Evolutionary conservation across 768 basidiomycete genomes (phyloP).

Genomic region (Russula dissimulans): DNA sequence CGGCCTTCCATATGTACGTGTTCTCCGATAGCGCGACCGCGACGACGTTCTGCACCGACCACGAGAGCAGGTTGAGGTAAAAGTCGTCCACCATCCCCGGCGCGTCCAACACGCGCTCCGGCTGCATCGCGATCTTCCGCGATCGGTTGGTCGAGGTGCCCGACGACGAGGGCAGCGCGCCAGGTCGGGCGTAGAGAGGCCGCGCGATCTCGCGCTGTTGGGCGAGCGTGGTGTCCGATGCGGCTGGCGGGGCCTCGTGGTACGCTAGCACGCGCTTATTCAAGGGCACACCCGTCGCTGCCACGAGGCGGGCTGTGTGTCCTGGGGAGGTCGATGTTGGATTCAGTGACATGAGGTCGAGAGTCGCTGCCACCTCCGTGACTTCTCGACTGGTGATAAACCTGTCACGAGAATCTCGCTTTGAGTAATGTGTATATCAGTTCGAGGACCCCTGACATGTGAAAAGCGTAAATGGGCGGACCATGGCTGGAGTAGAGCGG

Average conservation of each 20-base stretch:
- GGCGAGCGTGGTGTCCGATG: conserved; percentile 64
- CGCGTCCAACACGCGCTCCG: conserved; percentile 92
- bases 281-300: conserved; percentile 64
- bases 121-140: conserved; percentile 75
- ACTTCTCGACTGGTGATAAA: conserved; percentile 60
- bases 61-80: conserved; percentile 88
- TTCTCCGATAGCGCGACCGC: conserved; percentile 82
- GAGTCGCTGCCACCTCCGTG: conserved; percentile 49
- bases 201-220: conserved; percentile 70
- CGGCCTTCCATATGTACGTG: conserved; percentile 93
- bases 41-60: conserved; percentile 80
- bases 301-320: conserved; percentile 69
- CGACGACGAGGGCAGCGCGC: conserved; percentile 53
- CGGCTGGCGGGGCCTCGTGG: conserved; percentile 77
- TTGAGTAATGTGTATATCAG: conserved; percentile 14
- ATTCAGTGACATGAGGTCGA: conserved; percentile 54
- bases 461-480: conserved; percentile 1
- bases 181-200: conserved; percentile 64
- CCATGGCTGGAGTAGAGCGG: conserved; percentile 58
- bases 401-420: conserved; percentile 52
- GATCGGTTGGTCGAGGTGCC: conserved; percentile 58
- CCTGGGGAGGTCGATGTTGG: conserved; percentile 55
- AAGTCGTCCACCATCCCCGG: conserved; percentile 93
- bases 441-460: neutral
- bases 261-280: conserved; percentile 82